These are phyloP conservation scores for Capillidium heterosporum DNA, from an alignment of 371 early-diverging fungal species.

Conservation along the genomic window DNA sequence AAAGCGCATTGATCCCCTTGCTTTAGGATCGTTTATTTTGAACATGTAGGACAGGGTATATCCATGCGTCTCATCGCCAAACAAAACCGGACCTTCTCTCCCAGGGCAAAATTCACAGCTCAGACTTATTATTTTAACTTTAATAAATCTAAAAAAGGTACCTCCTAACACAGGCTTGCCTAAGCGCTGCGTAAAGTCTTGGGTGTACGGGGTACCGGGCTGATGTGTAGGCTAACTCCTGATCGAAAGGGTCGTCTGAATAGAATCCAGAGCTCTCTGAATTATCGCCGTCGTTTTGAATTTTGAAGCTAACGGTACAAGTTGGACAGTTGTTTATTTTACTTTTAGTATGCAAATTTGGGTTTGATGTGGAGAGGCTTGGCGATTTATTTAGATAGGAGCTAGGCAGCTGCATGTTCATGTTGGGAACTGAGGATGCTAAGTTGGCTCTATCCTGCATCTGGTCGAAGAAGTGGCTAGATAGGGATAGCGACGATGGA, in stretches of 20 bases:
- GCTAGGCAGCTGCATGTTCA: too few relatives aligned
- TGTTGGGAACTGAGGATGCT: too few relatives aligned
- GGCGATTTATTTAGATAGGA: neutral
- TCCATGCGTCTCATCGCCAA: constrained; percentile 53
- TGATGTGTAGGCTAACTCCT: constrained; percentile 22
- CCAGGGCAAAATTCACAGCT: constrained; percentile 50
- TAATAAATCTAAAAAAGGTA: constrained; percentile 5
- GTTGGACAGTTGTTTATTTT: constrained; percentile 16
- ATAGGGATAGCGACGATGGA: neutral
- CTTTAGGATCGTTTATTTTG: constrained; percentile 43
- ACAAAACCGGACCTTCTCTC: constrained; percentile 46
- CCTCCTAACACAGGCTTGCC: constrained; percentile 42
- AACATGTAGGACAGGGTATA: constrained; percentile 56
- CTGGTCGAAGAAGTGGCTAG: neutral
- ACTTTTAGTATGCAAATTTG: neutral
- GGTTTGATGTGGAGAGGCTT: neutral
- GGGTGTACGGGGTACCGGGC: constrained; percentile 26
- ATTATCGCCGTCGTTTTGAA: constrained; percentile 10
- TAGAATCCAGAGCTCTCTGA: constrained; percentile 18
- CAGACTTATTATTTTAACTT: constrained; percentile 17
- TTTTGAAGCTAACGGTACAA: constrained; percentile 21
- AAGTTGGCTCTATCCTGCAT: neutral
- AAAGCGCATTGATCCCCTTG: constrained; percentile 41
- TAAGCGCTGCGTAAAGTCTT: constrained; percentile 25
- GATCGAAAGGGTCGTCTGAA: constrained; percentile 24